These are phyloP conservation scores for Microsporum audouinii DNA, from an alignment of 2,329 filamentous ascomycete species.

Conservation along the genomic window DNA sequence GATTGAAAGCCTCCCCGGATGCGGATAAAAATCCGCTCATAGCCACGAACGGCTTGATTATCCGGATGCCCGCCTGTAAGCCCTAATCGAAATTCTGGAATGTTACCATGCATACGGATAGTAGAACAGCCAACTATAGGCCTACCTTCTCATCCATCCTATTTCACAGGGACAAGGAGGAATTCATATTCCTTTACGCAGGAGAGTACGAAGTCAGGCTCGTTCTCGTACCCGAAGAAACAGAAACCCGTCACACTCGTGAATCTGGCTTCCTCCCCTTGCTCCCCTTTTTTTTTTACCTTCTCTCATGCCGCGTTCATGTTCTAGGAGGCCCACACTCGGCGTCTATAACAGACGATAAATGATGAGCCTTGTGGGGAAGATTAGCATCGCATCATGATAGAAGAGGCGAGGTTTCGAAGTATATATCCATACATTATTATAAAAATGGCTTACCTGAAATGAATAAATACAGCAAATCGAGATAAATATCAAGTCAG, in stretches of 20 bases:
- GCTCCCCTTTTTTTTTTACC: neutral
- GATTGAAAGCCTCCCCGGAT: neutral
- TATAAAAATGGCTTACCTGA: neutral
- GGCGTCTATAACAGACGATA: neutral
- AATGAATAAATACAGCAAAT: neutral
- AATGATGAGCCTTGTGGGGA: slow-evolving; percentile 1
- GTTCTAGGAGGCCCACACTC: neutral
- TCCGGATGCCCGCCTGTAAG: neutral
- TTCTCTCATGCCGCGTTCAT: neutral
- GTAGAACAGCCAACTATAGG: neutral
- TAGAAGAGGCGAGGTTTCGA: neutral
- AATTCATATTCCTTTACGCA: neutral
- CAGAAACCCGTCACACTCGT: neutral
- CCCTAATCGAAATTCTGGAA: slow-evolving; percentile 3
- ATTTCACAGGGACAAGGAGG: neutral
- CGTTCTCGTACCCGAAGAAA: neutral
- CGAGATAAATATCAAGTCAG: neutral
- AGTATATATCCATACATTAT: neutral
- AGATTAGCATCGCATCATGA: neutral
- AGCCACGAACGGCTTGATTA: neutral
- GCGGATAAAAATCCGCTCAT: neutral
- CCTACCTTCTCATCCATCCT: neutral
- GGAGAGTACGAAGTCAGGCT: neutral
- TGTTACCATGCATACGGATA: neutral
- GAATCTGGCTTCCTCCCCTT: neutral